phyloP scores from a whole-genome alignment of 805 yeast genomes.

The Suhomyces sp. region DNA sequence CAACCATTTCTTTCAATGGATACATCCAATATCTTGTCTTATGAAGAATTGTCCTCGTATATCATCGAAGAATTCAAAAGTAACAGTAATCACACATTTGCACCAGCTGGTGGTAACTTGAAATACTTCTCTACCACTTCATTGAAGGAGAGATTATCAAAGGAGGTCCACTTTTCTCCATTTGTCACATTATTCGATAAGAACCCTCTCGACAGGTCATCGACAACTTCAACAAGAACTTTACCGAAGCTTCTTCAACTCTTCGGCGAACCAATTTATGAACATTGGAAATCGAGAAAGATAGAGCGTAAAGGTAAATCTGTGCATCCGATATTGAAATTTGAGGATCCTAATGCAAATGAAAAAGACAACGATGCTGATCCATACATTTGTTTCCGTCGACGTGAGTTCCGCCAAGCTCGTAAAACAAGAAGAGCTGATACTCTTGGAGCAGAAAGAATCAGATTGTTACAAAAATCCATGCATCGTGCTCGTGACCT shows the following conservation, averaged over 20 bases:
- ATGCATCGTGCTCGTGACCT: constrained; percentile 73
- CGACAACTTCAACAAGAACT: constrained; percentile 35
- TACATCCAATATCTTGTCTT: constrained; percentile 70
- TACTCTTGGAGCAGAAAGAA: constrained; percentile 80
- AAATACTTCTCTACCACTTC: constrained; percentile 51
- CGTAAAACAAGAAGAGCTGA: constrained; percentile 96
- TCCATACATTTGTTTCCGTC: constrained; percentile 93
- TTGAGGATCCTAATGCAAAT: constrained; percentile 71
- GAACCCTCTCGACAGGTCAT: constrained; percentile 22
- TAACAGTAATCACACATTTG: constrained; percentile 23
- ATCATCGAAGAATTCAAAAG: constrained; percentile 36
- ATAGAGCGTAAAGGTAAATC: constrained; percentile 66
- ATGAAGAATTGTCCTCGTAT: constrained; percentile 62
- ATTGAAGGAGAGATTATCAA: constrained; percentile 56
- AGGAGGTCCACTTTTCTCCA: constrained; percentile 53
- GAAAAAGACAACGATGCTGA: constrained; percentile 86
- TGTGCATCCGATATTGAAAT: constrained; percentile 72
- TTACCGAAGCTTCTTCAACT: constrained; percentile 47
- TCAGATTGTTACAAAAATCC: constrained; percentile 71
- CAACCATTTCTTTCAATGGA: constrained; percentile 90
- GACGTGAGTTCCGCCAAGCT: constrained; percentile 92
- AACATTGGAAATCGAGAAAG: constrained; percentile 79
- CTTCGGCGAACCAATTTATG: constrained; percentile 69
- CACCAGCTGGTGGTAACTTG: constrained; percentile 28
- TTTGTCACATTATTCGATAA: constrained; percentile 62